Base-by-base conservation (phyloP, 805 yeast genomes). In the Pichia paraexigua region DNA sequence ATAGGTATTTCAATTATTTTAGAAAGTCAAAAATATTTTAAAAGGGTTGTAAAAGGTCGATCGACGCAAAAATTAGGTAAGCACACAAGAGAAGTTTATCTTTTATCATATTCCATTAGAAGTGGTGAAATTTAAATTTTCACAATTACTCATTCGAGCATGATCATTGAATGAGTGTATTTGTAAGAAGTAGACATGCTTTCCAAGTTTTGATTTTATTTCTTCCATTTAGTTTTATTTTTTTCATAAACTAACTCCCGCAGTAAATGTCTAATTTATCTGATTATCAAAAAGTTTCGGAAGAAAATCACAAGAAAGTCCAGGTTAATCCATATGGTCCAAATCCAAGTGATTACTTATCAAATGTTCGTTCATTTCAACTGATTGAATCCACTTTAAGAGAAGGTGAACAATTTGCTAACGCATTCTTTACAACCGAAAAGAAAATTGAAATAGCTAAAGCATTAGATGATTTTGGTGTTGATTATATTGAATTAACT, bases 401-500 rank as follows among this genome's bases (percentile, higher is more conserved):
- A 75, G 99, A 92, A 73, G 99, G 99, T 69, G 99, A 92, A 73
- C 99, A 92, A 72, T 92, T 92, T 67, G 97, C 98, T 64, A 92
- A 92, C 66, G 96, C 99, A 5, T 94, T 92, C 71, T 92, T 92
- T 76, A 74, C 82, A 61, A 87, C 96, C 20, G 98, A 88, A 67
- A 92, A 87, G 76, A 92, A 92, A 75, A 89, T 92, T 59, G 96
- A 91, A 72, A 92, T 92, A 58, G 99, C 99, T 63, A 90, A 83
- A 75, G 98, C 98, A 5, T 75, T 92, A 53, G 97, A 92, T 70
- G 97, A 91, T 63, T 92, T 92, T 65, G 99, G 99, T 61, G 99
- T 91, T 47, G 99, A 92, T 73, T 92, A 94, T 75, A 94, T 92
- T 58, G 99, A 92, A 73, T 77, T 92, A 67, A 92, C 99, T 18